Conservation (phyloP, 805 yeast genomes). For the Kluyveromyces wickerhamii region DNA sequence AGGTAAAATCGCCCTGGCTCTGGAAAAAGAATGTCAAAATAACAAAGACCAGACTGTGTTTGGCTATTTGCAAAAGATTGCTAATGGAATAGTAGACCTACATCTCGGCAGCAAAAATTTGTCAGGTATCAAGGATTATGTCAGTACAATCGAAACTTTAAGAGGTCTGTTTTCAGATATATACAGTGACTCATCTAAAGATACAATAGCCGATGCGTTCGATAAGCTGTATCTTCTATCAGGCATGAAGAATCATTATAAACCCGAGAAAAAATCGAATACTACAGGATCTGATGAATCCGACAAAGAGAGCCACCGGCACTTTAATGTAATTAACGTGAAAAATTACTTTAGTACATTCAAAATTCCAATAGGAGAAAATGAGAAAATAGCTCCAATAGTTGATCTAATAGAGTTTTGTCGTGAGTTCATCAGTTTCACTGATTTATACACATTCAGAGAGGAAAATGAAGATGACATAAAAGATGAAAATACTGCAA, state of each 20-base stretch:
- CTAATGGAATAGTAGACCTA: slow-evolving; percentile 6
- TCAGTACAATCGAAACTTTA: slow-evolving; percentile 19
- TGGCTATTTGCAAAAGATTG: slow-evolving; percentile 11
- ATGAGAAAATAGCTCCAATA: not conserved
- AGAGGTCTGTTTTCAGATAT: slow-evolving; percentile 7
- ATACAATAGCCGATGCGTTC: slow-evolving; percentile 16
- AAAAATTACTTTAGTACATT: slow-evolving; percentile 5
- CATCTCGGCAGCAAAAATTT: slow-evolving; percentile 15
- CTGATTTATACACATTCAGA: slow-evolving; percentile 29
- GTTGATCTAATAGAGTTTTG: slow-evolving; percentile 14
- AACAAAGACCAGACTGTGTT: slow-evolving; percentile 10
- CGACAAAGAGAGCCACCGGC: slow-evolving; percentile 2
- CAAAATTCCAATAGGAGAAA: slow-evolving; percentile 1
- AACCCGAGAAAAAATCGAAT: not conserved
- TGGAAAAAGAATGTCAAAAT: slow-evolving; percentile 9
- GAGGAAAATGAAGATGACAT: slow-evolving; percentile 9
- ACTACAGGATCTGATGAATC: not conserved
- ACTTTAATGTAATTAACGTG: slow-evolving; percentile 1
- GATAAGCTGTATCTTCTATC: slow-evolving; percentile 25
- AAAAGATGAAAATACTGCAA: not conserved
- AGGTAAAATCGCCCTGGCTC: slow-evolving; percentile 19
- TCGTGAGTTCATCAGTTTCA: slow-evolving; percentile 31
- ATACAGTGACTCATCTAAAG: slow-evolving; percentile 1
- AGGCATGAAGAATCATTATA: slow-evolving; percentile 10
- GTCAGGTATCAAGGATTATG: slow-evolving; percentile 16